A percentile compares a stretch with the other conserved stretches of the same genome.
Conservation (phyloP, 768 basidiomycete species). For the Tylopilus cervinicoccineus region DNA sequence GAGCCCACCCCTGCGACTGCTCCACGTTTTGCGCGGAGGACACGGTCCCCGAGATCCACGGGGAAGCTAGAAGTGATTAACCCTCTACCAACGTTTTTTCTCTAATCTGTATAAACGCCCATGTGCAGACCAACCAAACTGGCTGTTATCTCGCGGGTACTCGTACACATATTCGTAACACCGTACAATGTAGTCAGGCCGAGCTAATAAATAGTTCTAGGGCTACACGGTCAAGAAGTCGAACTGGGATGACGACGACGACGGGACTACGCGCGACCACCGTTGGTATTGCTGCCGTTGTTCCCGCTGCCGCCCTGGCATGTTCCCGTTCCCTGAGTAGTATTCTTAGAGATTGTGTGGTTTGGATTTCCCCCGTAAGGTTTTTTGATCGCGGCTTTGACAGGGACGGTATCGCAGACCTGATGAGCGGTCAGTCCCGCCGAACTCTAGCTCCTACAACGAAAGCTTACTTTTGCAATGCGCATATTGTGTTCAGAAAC, state of each 20-base stretch:
- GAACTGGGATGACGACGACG: neutral
- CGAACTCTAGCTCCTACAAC: neutral
- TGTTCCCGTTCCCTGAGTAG: neutral
- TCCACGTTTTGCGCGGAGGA: neutral
- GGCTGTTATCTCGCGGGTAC: neutral
- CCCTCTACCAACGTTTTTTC: neutral
- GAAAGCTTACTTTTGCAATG: slow-evolving; percentile 6
- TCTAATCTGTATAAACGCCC: neutral
- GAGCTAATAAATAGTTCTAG: neutral
- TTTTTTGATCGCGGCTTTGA: slow-evolving; percentile 8
- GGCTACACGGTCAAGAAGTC: slow-evolving; percentile 8
- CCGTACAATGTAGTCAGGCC: no score
- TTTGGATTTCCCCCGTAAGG: slow-evolving; percentile 9
- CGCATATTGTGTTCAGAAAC: slow-evolving; percentile 6
- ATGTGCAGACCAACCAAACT: neutral
- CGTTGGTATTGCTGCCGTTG: neutral
- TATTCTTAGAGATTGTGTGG: accelerated
- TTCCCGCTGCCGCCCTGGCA: neutral
- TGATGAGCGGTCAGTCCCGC: slow-evolving; percentile 5
- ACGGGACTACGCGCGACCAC: neutral
- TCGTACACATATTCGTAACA: slow-evolving; percentile 7
- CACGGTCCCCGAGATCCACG: slow-evolving; percentile 1
- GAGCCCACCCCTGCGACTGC: neutral
- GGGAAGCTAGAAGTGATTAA: neutral
- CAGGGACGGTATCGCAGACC: neutral